A percentile compares a stretch with the other conserved stretches of the same genome.
phyloP scores from a whole-genome alignment of 2,329 filamentous ascomycete genomes.

The Beauveria scarabaeidicola region DNA sequence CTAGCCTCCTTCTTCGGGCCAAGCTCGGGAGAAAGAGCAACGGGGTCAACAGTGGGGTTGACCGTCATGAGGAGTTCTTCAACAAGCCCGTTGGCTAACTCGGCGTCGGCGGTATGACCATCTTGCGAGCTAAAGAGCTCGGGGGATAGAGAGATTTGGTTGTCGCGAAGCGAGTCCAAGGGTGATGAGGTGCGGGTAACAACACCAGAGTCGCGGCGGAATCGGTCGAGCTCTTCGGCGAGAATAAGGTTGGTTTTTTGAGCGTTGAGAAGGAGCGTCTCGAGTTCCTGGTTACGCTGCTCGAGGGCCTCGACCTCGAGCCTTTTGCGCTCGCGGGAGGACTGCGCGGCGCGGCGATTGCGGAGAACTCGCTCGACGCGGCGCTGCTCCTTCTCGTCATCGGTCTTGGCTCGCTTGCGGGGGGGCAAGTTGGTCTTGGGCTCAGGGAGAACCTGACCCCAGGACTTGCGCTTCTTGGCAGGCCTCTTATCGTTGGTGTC shows the following conservation, averaged over 20 bases:
- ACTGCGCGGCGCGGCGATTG: constrained; percentile 92
- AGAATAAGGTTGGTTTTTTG: constrained; percentile 44
- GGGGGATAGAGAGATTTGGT: constrained; percentile 49
- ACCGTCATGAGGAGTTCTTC: constrained; percentile 36
- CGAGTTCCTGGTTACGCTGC: constrained; percentile 62
- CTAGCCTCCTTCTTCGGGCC: constrained; percentile 40
- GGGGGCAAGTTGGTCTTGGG: constrained; percentile 95
- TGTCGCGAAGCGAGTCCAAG: constrained; percentile 34
- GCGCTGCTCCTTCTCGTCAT: constrained; percentile 97
- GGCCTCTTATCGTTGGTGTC: constrained; percentile 55
- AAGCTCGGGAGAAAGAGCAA: constrained; percentile 51
- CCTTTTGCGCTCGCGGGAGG: constrained; percentile 88
- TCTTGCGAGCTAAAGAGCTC: constrained; percentile 47
- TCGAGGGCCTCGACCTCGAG: constrained; percentile 81
- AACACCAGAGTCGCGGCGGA: constrained; percentile 36
- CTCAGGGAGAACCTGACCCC: constrained; percentile 93
- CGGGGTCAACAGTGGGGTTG: constrained; percentile 50
- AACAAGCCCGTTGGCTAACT: constrained; percentile 27
- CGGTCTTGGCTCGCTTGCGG: constrained; percentile 95
- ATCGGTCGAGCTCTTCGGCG: constrained; percentile 40
- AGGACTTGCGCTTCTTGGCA: constrained; percentile 93
- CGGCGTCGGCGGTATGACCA: constrained; percentile 23
- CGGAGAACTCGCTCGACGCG: constrained; percentile 94
- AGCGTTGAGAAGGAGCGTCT: constrained; percentile 52
- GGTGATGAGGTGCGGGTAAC: constrained; percentile 32